A percentile compares a stretch with the other conserved stretches of the same genome.
Conservation (phyloP, 805 yeast genomes). For the Lipomyces lipofer region DNA sequence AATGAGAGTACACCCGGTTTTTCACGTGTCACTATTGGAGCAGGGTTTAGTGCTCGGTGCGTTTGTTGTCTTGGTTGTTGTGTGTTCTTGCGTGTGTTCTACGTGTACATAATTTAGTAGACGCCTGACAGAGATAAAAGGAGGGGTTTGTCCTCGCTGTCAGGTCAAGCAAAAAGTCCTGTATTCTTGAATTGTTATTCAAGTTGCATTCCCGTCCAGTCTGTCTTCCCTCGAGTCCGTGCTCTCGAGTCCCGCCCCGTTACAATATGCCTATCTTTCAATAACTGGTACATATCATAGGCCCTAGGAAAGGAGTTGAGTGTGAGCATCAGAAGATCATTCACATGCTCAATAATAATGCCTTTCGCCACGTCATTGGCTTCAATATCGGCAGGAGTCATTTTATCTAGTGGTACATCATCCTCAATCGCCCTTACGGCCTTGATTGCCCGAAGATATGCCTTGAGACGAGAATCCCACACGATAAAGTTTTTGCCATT, state of each 20-base stretch:
- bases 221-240: no score
- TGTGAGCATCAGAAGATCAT: not conserved
- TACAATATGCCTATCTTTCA: not conserved
- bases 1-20: not conserved
- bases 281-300: not conserved
- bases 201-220: no score
- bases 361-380: not conserved
- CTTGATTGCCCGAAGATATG: not conserved
- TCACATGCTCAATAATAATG: not conserved
- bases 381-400: not conserved
- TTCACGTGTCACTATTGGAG: not conserved
- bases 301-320: not conserved
- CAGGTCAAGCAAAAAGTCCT: not conserved
- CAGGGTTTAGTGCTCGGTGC: no score
- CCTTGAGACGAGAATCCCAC: not conserved
- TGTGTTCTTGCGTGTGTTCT: not conserved
- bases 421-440: not conserved
- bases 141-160: not conserved
- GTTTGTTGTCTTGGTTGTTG: no score
- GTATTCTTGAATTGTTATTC: not conserved
- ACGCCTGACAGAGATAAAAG: not conserved
- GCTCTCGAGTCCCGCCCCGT: no score
- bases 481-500: not conserved
- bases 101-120: not conserved
- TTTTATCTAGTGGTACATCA: not conserved